A percentile compares a stretch with the other conserved stretches of the same genome.
Evolutionary conservation across 2,329 filamentous ascomycete species (phyloP).

Genomic region (Fusarium sp.): DNA sequence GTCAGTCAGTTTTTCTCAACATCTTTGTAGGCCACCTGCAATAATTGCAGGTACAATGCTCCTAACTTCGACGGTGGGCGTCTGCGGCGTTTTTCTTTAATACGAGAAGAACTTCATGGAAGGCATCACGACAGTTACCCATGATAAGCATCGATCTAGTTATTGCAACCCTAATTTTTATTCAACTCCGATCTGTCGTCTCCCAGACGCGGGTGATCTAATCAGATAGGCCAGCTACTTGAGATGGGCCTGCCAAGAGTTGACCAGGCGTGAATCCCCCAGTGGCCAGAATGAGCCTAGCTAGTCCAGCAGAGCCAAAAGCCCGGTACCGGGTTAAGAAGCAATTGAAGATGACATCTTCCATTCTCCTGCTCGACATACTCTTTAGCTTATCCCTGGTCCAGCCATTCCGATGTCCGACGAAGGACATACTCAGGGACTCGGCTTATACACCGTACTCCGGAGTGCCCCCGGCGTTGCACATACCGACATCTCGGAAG

Average conservation of each 20-base stretch:
- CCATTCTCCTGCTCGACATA: constrained; percentile 12
- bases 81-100: too few relatives aligned
- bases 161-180: neutral
- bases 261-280: constrained; percentile 12
- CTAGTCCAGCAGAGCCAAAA: constrained; percentile 1
- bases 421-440: constrained; percentile 8
- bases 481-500: constrained; percentile 50
- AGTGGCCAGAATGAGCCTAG: neutral
- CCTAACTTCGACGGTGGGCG: too few relatives aligned
- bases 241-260: constrained; percentile 13
- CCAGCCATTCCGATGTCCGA: constrained; percentile 12
- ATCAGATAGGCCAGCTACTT: constrained; percentile 30
- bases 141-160: neutral
- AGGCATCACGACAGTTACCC: constrained; percentile 19
- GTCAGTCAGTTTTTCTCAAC: constrained; percentile 9
- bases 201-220: constrained; percentile 23
- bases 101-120: neutral
- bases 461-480: constrained; percentile 24
- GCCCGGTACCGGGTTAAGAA: neutral
- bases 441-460: constrained; percentile 11
- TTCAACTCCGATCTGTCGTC: constrained; percentile 1
- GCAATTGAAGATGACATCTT: constrained; percentile 6
- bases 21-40: too few relatives aligned
- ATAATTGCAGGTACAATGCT: too few relatives aligned
- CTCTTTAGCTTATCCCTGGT: constrained; percentile 17